Conservation (phyloP, 1,284 basidiomycete species). For the Pyrrhoderma lamaoense region DNA sequence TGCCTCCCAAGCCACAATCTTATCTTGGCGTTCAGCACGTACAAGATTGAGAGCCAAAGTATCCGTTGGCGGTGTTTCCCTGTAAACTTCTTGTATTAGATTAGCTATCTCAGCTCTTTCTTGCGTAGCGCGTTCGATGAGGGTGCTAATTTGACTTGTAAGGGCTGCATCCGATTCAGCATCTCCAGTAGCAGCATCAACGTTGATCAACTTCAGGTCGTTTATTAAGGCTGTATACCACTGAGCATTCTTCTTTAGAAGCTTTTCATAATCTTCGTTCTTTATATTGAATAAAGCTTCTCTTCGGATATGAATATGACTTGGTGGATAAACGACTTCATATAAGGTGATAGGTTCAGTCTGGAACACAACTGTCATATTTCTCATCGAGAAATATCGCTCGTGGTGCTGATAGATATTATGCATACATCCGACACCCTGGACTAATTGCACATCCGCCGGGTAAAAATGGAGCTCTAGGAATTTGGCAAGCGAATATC, state of each 20-base stretch:
- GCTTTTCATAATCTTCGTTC: constrained; percentile 79
- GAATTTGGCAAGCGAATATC: constrained; percentile 92
- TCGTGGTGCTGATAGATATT: constrained; percentile 93
- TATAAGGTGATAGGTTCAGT: constrained; percentile 78
- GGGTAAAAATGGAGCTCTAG: constrained; percentile 91
- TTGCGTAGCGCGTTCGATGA: constrained; percentile 65
- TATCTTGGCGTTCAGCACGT: constrained; percentile 83
- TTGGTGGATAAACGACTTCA: constrained; percentile 88
- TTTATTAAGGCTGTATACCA: constrained; percentile 70
- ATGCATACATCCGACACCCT: constrained; percentile 82
- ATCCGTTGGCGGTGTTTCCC: constrained; percentile 72
- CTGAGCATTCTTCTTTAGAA: constrained; percentile 64
- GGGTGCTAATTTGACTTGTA: constrained; percentile 51
- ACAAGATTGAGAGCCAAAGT: constrained; percentile 87
- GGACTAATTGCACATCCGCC: constrained; percentile 73
- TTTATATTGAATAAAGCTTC: constrained; percentile 85
- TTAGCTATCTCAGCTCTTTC: constrained; percentile 72
- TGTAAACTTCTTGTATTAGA: constrained; percentile 76
- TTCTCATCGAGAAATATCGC: constrained; percentile 82
- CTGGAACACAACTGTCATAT: constrained; percentile 88
- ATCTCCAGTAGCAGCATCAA: constrained; percentile 72
- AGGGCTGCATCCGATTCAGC: constrained; percentile 58
- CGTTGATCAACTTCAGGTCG: constrained; percentile 65
- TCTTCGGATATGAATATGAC: constrained; percentile 75
- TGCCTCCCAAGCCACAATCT: constrained; percentile 93